Conservation (phyloP, 2,329 filamentous ascomycete genomes). For the Aureobasidium namibiae region DNA sequence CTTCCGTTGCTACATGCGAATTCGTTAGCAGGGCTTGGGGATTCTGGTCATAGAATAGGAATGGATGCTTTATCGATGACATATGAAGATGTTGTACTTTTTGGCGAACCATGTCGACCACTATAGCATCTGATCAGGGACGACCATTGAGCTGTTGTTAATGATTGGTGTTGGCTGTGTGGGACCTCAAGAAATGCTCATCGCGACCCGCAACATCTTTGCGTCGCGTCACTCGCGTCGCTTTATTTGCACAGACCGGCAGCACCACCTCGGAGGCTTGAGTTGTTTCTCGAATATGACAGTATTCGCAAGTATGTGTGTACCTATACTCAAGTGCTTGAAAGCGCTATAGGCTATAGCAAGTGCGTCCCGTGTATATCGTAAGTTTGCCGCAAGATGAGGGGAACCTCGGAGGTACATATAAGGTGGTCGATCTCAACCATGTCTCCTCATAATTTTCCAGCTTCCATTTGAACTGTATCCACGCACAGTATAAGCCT, state of each 20-base stretch:
- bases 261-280: no score
- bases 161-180: no score
- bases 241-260: no score
- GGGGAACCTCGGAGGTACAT: slow-evolving; percentile 1
- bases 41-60: background rate
- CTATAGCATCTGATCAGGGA: no score
- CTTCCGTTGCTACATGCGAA: background rate
- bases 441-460: background rate
- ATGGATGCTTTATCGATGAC: background rate
- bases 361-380: background rate
- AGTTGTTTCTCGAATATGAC: no score
- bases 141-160: no score
- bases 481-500: background rate
- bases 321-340: background rate
- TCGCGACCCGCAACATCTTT: no score
- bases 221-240: no score
- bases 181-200: no score
- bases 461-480: no score
- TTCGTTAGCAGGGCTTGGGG: background rate
- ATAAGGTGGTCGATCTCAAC: background rate
- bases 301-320: background rate
- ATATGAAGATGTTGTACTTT: no score
- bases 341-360: background rate
- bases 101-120: no score
- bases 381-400: background rate